Evolutionary conservation across 805 yeast genomes (phyloP), one percentile per base, ranked within the genome.

Genomic region (Kodamaea jinghongensis): DNA sequence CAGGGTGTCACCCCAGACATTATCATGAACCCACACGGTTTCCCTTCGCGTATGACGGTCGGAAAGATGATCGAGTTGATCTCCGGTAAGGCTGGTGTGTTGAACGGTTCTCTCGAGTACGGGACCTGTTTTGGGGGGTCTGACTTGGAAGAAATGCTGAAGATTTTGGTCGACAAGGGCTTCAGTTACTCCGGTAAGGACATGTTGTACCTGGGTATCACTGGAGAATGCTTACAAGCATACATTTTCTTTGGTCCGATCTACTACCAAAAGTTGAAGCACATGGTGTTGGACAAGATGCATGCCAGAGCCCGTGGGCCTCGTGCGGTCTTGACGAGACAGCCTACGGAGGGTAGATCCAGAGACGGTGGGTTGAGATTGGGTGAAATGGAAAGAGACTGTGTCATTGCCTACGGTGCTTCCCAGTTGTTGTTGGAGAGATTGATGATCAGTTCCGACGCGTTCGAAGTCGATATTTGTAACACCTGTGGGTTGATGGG

Each of bases 261-360:
- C 50, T 93, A 93, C 65, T 93, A 93, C 64, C 99, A 93, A 67
- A 93, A 93, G 60, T 79, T 93, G 73, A 93, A 93, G 75, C 99
- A 93, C 66, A 93, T 93, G 99, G 99, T 93, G 34, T 65, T 93
- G 65, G 99, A 93, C 67, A 93, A 93, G 67, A 93, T 93, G 99
- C 99, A 93, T 59, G 99, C 99, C 1, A 86, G 99, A 75, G 97
- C 99, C 2, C 81, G 99, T 62, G 99, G 99, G 38, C 99, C 99
- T 41, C 80, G 98, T 53, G 99, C 99, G 0, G 98, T 93, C 9
- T 73, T 93, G 43, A 93, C 99, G 7, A 81, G 99, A 65, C 99
- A 93, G 67, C 99, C 98, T 12, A 91, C 98, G 0, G 99, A 93
- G 65, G 99, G 99, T 76, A 79, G 99, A 65, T 88, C 97, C 2